Percentiles rank a stretch among this genome's conserved stretches.
phyloP scores from a whole-genome alignment of 2,329 filamentous ascomycete genomes.

The Ramularia collo-cygni region DNA sequence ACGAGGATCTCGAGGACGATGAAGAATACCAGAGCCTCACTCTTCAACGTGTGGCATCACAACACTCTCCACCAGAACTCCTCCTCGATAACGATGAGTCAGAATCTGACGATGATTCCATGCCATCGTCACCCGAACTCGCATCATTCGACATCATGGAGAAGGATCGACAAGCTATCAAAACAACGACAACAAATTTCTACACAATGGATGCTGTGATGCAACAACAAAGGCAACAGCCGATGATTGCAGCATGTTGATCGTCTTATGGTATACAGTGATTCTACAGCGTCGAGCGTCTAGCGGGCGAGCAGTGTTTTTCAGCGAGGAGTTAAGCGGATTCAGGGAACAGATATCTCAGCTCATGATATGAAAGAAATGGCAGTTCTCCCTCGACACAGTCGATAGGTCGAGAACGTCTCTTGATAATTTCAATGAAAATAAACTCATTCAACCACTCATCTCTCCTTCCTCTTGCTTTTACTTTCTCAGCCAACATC shows the following conservation, averaged over 20 bases:
- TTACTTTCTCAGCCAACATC: too few species aligned
- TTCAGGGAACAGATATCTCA: slow-evolving; percentile 14
- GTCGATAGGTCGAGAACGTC: slow-evolving; percentile 4
- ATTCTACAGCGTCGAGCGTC: slow-evolving; percentile 19
- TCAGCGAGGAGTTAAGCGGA: slow-evolving; percentile 16
- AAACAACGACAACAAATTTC: slow-evolving; percentile 41
- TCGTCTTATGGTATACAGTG: slow-evolving; percentile 16
- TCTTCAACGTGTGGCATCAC: slow-evolving; percentile 38
- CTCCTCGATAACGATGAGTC: slow-evolving; percentile 40
- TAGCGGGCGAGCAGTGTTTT: slow-evolving; percentile 18
- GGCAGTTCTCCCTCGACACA: slow-evolving; percentile 4
- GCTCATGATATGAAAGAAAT: slow-evolving; percentile 13
- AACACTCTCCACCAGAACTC: slow-evolving; percentile 43
- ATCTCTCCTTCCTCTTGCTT: too few species aligned
- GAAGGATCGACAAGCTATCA: slow-evolving; percentile 39
- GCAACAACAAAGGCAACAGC: slow-evolving; percentile 32
- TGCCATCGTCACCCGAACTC: slow-evolving; percentile 41
- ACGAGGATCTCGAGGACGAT: slow-evolving; percentile 42
- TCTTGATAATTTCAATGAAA: too few species aligned
- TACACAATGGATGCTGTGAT: slow-evolving; percentile 32
- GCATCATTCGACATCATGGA: slow-evolving; percentile 40
- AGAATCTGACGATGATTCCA: slow-evolving; percentile 39
- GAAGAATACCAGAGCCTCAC: slow-evolving; percentile 36
- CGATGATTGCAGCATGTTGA: slow-evolving; percentile 37
- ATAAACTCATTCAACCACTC: too few species aligned